Base-by-base conservation (phyloP, 257 asterid species). In the Echium plantagineum region DNA sequence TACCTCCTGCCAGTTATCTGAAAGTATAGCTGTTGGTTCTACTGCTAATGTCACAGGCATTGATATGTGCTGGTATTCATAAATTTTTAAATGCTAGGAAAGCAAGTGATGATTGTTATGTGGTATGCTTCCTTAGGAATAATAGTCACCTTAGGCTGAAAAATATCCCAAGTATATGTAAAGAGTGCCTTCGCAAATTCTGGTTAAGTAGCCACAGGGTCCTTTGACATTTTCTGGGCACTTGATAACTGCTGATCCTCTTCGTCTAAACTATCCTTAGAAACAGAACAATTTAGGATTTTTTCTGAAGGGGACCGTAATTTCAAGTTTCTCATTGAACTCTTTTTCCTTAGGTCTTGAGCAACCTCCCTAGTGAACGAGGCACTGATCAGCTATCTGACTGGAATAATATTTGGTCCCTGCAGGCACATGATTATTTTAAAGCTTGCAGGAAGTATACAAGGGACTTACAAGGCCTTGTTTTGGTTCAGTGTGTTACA, bases 351-450 rank as follows among this genome's bases (percentile, higher is more conserved):
- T 55, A 55, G 60, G 54, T 60, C 28, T 35, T 55, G 8, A 59
- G 51, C 54, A 47, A 69, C 69, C 56, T 57, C 59, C 62, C 63
- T 7, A 58, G 59, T 52, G 65, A 59, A 68, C 61, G 66, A 69
- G 76, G 70, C 65, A 58, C 78, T 66, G 66, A 78, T 76, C 58
- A 71, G 82, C 80, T 75, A 78, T 78, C 95, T 90, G 86, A 85
- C 90, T 58, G 80, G 77, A 80, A 74, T 56, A 56, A 22, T 85
- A 78, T 90, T 90, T 90, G 90, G 70, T 83, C 83, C 89, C 85
- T 90, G 96, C 97, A 90, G 96, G 96, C 91, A 85, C 97, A 90
- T 85, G 97, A 90, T 77, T 87, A 77, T 77, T 84, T 86, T 80
- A 87, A 71, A 76, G 94, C 82, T 78, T 77, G 87, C 83, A 84